Conservation (phyloP, 73 alveolate genomes). For the Chromera velia region DNA sequence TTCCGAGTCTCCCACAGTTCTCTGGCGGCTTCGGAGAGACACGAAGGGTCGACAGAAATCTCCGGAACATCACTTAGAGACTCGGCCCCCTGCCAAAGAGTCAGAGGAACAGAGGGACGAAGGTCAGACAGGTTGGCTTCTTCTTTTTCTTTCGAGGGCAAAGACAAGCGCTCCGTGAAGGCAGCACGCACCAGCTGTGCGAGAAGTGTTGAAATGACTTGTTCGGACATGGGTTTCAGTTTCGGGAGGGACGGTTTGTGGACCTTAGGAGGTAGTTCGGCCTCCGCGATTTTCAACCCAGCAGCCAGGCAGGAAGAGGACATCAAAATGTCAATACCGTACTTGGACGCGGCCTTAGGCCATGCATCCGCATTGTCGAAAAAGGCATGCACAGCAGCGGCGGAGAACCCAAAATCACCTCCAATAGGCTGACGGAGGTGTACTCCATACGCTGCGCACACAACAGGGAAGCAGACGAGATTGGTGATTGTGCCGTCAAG, state of each 20-base stretch:
- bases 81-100: no score
- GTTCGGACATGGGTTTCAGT: no score
- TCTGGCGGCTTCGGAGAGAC: no score
- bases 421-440: constrained; percentile 23
- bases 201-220: no score
- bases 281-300: constrained; percentile 10
- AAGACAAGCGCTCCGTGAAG: no score
- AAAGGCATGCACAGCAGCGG: constrained; percentile 17
- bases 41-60: no score
- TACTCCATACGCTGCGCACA: constrained; percentile 10
- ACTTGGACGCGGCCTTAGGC: not conserved
- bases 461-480: constrained; percentile 8
- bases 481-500: constrained; percentile 18
- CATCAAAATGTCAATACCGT: constrained; percentile 29
- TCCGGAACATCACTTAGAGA: no score
- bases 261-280: constrained; percentile 29
- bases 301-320: constrained; percentile 3
- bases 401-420: constrained; percentile 27
- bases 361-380: constrained; percentile 4
- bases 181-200: no score
- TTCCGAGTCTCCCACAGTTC: no score
- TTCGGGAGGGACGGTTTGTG: constrained; percentile 22
- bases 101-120: no score
- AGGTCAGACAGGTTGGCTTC: no score
- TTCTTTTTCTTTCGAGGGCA: no score